phyloP scores from a whole-genome alignment of 768 basidiomycete genomes.

The Paxillus involutus region DNA sequence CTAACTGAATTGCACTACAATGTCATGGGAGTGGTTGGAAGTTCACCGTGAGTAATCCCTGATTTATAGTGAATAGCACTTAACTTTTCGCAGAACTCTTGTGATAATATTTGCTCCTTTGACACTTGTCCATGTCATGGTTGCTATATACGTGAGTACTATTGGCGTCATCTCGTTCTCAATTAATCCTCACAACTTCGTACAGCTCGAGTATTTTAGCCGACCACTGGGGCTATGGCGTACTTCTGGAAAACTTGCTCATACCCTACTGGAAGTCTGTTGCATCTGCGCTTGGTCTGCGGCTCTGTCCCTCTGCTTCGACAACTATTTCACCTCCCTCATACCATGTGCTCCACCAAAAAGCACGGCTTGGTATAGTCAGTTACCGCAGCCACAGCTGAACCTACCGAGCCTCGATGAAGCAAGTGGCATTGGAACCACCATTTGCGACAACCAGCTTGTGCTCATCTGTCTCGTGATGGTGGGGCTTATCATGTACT shows the following conservation, averaged over 20 bases:
- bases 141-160: constrained; percentile 74
- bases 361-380: constrained; percentile 71
- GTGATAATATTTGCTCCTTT: constrained; percentile 85
- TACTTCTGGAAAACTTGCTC: constrained; percentile 81
- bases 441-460: constrained; percentile 73
- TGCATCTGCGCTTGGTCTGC: constrained; percentile 96
- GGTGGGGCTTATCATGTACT: constrained; percentile 76
- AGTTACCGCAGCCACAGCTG: constrained; percentile 47
- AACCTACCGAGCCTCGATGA: constrained; percentile 35
- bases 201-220: constrained; percentile 88
- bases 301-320: constrained; percentile 82
- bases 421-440: constrained; percentile 45
- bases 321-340: constrained; percentile 88
- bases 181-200: constrained; percentile 11
- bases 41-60: constrained; percentile 62
- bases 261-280: constrained; percentile 84
- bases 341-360: constrained; percentile 70
- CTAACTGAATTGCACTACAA: constrained; percentile 47
- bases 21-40: constrained; percentile 73
- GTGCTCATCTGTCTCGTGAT: constrained; percentile 78
- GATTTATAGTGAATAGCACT: not conserved
- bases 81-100: constrained; percentile 50
- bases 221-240: constrained; percentile 91
- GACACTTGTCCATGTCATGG: constrained; percentile 82
- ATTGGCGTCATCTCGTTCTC: constrained; percentile 5